Evolutionary conservation across 2,329 filamentous ascomycete genomes (phyloP).

Genomic region (Graphilbum ipis-grandicollis): DNA sequence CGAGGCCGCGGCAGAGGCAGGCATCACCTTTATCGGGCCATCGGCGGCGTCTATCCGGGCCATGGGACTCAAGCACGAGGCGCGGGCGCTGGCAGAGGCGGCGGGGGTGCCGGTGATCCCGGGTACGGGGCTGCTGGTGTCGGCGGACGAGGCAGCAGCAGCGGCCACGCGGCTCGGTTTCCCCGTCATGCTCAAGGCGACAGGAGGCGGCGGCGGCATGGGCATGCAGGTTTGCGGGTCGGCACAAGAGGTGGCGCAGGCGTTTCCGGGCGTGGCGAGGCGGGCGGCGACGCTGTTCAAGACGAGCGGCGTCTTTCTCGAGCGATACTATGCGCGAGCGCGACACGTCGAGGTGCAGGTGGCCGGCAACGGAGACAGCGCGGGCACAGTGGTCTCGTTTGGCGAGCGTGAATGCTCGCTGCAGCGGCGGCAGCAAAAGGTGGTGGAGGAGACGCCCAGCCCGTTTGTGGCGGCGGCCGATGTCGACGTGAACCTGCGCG

Average conservation of each 20-base stretch:
- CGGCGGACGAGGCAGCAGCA: neutral
- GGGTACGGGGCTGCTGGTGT: conserved; percentile 17
- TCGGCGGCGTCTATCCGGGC: conserved; percentile 31
- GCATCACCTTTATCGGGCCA: conserved; percentile 41
- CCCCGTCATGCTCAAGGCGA: conserved; percentile 62
- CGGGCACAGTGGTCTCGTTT: conserved; percentile 35
- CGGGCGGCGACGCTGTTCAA: conserved; percentile 36
- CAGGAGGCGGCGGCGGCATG: conserved; percentile 67
- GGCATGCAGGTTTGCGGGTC: conserved; percentile 56
- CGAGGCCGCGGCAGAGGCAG: conserved; percentile 28
- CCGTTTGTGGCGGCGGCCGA: conserved; percentile 25
- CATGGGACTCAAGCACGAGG: conserved; percentile 42
- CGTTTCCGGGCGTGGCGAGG: conserved; percentile 30
- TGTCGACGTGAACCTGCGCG: conserved; percentile 11
- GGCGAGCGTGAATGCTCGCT: conserved; percentile 46
- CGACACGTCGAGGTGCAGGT: conserved; percentile 47
- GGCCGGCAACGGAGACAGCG: conserved; percentile 42
- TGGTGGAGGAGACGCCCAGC: conserved; percentile 47
- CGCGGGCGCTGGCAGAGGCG: conserved; percentile 26
- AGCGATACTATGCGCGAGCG: conserved; percentile 38
- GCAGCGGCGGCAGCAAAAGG: conserved; percentile 45
- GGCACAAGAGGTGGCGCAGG: conserved; percentile 25
- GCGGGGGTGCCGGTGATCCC: conserved; percentile 25
- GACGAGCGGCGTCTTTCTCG: conserved; percentile 37
- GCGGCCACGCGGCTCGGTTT: conserved; percentile 35